Evolutionary conservation across 352 stramenopile genomes (phyloP), one percentile per base, ranked within the genome.

Genomic region (Pythium sp.): DNA sequence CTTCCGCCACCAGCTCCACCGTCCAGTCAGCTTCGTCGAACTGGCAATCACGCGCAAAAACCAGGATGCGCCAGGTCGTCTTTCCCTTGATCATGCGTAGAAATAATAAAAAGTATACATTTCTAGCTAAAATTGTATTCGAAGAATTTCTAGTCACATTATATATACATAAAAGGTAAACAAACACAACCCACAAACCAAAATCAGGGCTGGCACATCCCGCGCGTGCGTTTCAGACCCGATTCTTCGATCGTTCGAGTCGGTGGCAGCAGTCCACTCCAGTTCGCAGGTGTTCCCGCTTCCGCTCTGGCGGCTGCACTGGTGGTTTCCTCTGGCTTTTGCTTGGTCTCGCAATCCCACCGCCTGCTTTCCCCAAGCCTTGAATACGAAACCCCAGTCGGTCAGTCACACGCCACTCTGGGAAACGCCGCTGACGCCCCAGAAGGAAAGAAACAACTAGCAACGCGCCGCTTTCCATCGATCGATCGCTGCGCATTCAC

Each of bases 361-460:
- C 18, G 38, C 28, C 49, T 20, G n/a, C 47, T 18, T 32, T 32
- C 5, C 49, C 15, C 7, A n/a, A 56, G 49, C 3, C 5, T 32
- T 4, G 28, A 32, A 32, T 32, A 32, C 26, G 46, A 53, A 53
- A 53, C 14, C 46, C 46, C n/a, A 11, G 20, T 12, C 20, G 28
- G 47, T 20, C 47, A 54, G 47, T 54, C 53, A 58, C 51, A 26
- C 28, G 30, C 15, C 55, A 61, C 30, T 61, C 56, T 61, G 56
- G 56, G 56, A 61, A 61, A 61, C 56, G 56, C 56, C 56, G 56
- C 56, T 32, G 56, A 28, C 56, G 56, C 56, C 11, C 55, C 56
- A 61, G 30, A 22, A 28, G 32, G 47, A 32, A 61, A 2, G 7
- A 2, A 18, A 28, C n/a, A n/a, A 9, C 12, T 4, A 24, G 53